phyloP scores from a whole-genome alignment of 225 moss, liverwort and hornwort genomes.

The Pleurozium schreberi region DNA sequence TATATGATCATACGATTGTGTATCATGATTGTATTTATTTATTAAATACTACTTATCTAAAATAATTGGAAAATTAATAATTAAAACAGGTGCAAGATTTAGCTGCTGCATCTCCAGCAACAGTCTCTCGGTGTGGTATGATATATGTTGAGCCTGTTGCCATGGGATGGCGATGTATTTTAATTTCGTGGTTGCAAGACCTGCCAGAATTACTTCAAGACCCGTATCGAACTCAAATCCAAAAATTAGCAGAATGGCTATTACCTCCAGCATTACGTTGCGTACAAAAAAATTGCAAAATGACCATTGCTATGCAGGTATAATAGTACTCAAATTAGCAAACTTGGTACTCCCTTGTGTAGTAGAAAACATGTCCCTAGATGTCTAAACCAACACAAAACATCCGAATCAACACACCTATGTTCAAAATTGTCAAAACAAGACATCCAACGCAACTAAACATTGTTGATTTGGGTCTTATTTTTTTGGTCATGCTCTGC shows the following conservation, averaged over 20 bases:
- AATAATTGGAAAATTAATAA: background rate
- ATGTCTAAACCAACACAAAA: background rate
- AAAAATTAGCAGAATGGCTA: conserved; percentile 77
- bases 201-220: conserved; percentile 57
- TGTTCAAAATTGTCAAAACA: accelerated
- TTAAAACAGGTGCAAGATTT: conserved; percentile 66
- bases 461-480: background rate
- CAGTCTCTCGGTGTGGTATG: conserved; percentile 86
- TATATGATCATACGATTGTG: background rate
- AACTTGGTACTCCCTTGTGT: background rate
- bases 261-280: conserved; percentile 73
- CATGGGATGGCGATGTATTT: conserved; percentile 73
- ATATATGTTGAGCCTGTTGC: conserved; percentile 74
- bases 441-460: accelerated
- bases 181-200: conserved; percentile 67
- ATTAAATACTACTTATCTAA: background rate
- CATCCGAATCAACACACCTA: accelerated
- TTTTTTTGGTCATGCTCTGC: background rate
- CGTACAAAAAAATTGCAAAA: conserved; percentile 74
- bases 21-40: background rate
- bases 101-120: conserved; percentile 79
- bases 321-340: no score
- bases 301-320: conserved; percentile 76
- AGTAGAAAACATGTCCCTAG: accelerated
- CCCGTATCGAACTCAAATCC: conserved; percentile 49